Evolutionary conservation across 306 rosid species (phyloP).

Genomic region (Neltuma alba): DNA sequence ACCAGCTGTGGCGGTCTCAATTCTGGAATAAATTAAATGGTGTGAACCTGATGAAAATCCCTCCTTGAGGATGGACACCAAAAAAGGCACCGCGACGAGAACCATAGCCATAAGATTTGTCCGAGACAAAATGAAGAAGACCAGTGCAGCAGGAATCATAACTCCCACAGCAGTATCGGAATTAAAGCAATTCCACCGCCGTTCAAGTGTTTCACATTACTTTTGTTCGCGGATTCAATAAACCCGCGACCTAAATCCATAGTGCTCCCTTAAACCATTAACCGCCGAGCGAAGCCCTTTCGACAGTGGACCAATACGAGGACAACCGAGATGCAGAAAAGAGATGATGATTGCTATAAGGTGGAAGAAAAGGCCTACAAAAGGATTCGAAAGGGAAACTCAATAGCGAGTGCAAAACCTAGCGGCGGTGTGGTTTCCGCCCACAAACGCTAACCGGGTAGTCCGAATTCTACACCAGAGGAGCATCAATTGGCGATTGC

Average conservation of each 20-base stretch:
- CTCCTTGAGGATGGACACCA: slow-evolving; percentile 38
- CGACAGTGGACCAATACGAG: background rate
- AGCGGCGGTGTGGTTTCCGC: slow-evolving; percentile 79
- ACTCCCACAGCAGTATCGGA: slow-evolving; percentile 43
- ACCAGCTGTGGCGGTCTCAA: background rate
- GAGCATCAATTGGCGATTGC: slow-evolving; percentile 50
- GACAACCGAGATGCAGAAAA: slow-evolving; percentile 39
- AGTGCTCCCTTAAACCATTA: background rate
- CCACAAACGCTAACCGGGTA: slow-evolving; percentile 63
- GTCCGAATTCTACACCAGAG: slow-evolving; percentile 50
- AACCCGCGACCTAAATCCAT: background rate
- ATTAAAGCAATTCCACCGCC: slow-evolving; percentile 37
- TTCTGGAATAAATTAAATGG: background rate
- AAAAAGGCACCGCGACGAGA: slow-evolving; percentile 49
- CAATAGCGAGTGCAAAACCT: slow-evolving; percentile 72
- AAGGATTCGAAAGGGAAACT: background rate
- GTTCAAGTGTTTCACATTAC: slow-evolving; percentile 36
- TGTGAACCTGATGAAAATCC: slow-evolving; percentile 19
- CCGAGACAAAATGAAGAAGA: slow-evolving; percentile 54
- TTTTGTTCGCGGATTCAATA: slow-evolving; percentile 11
- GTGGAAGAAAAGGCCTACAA: background rate
- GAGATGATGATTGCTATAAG: background rate
- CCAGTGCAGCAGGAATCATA: slow-evolving; percentile 46
- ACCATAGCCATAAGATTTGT: slow-evolving; percentile 58
- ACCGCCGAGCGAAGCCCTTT: too few species aligned